phyloP scores from a whole-genome alignment of 2,329 filamentous ascomycete species.

The Cladophialophora chaetospira region DNA sequence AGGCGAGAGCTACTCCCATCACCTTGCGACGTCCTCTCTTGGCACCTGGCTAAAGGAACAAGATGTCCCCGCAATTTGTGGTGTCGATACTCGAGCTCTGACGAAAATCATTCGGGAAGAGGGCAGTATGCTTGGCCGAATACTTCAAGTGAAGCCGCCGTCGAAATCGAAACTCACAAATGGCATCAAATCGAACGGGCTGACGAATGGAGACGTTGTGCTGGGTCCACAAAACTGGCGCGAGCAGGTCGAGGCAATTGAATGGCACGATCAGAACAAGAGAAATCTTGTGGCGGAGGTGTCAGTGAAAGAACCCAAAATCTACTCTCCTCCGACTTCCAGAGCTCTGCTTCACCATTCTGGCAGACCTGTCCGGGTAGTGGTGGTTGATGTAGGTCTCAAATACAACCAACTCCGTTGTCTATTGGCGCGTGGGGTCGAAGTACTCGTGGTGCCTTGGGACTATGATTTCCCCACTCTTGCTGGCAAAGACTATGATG shows the following conservation, averaged over 20 bases:
- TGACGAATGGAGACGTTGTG: constrained; percentile 40
- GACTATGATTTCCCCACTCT: constrained; percentile 84
- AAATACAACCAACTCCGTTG: constrained; percentile 98
- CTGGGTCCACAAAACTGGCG: constrained; percentile 49
- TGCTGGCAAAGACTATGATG: constrained; percentile 83
- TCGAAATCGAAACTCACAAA: constrained; percentile 44
- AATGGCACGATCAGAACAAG: constrained; percentile 89
- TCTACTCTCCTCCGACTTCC: constrained; percentile 75
- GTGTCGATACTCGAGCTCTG: constrained; percentile 87
- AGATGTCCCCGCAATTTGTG: constrained; percentile 89
- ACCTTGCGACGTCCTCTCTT: constrained; percentile 84
- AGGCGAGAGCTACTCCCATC: constrained; percentile 94
- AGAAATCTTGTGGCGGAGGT: constrained; percentile 73
- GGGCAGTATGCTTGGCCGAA: constrained; percentile 92
- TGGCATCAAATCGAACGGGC: constrained; percentile 39
- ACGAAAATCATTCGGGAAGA: constrained; percentile 93
- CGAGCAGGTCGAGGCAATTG: constrained; percentile 71
- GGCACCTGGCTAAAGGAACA: constrained; percentile 97
- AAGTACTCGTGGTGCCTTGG: constrained; percentile 94
- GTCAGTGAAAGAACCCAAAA: constrained; percentile 80
- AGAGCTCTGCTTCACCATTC: constrained; percentile 81
- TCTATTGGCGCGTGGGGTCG: constrained; percentile 84
- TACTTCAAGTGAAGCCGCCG: constrained; percentile 69
- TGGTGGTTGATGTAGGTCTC: constrained; percentile 95
- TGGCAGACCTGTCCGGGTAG: constrained; percentile 79